Conservation (phyloP, 2,329 filamentous ascomycete genomes). For the Didymella pinodella region DNA sequence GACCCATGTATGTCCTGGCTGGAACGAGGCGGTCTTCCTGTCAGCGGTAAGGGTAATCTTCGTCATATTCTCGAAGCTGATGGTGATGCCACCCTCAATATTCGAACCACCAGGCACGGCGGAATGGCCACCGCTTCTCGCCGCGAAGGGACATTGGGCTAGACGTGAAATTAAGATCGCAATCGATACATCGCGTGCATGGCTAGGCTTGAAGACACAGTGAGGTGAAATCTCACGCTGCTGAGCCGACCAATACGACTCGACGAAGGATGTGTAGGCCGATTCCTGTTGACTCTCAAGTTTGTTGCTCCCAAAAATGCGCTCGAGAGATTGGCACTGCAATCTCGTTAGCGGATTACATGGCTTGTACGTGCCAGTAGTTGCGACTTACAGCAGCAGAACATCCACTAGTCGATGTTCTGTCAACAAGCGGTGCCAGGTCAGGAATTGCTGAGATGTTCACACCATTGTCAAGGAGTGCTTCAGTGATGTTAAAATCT, state of each 20-base stretch:
- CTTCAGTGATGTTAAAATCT: conserved; percentile 32
- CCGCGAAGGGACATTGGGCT: conserved; percentile 50
- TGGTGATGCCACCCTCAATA: conserved; percentile 54
- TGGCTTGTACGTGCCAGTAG: background rate
- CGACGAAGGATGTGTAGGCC: conserved; percentile 30
- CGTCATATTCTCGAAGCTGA: conserved; percentile 51
- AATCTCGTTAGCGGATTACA: conserved; percentile 2
- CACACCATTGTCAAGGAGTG: conserved; percentile 31
- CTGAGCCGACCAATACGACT: conserved; percentile 27
- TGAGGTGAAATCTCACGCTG: conserved; percentile 24
- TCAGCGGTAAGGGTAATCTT: conserved; percentile 36
- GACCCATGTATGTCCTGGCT: conserved; percentile 48
- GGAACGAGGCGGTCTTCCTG: conserved; percentile 38
- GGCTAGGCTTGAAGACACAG: conserved; percentile 29
- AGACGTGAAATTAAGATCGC: conserved; percentile 26
- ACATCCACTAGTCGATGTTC: conserved; percentile 18
- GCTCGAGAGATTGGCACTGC: conserved; percentile 32
- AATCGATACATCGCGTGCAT: conserved; percentile 25
- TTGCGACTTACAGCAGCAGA: conserved; percentile 29
- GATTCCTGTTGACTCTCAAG: conserved; percentile 25
- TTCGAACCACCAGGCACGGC: conserved; percentile 52
- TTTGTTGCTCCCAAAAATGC: conserved; percentile 27
- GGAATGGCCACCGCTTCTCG: conserved; percentile 56
- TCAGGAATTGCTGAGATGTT: conserved; percentile 27
- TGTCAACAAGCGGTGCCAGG: conserved; percentile 9